Evolutionary conservation across 2,329 filamentous ascomycete genomes (phyloP).

Genomic region (Botrytis sinoallii): DNA sequence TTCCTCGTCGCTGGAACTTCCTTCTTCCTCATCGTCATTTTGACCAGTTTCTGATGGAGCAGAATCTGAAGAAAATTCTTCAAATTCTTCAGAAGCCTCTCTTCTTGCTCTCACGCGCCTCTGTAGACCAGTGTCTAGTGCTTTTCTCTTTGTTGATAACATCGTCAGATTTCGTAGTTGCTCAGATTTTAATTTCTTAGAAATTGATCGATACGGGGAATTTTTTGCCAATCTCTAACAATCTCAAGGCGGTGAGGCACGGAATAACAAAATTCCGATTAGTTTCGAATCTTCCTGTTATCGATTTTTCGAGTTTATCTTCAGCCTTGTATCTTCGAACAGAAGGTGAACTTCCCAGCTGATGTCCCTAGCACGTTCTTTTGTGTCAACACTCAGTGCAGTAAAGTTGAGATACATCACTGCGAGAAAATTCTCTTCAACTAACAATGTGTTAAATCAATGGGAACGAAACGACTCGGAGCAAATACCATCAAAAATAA

Average conservation of each 20-base stretch:
- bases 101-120: constrained; percentile 36
- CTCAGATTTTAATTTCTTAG: not conserved
- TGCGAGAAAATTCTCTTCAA: not conserved
- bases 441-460: not conserved
- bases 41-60: constrained; percentile 39
- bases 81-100: constrained; percentile 34
- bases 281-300: not conserved
- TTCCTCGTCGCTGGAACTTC: constrained; percentile 38
- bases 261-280: constrained; percentile 13
- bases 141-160: constrained; percentile 36
- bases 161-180: constrained; percentile 22
- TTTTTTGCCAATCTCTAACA: not conserved
- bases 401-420: not conserved
- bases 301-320: constrained; percentile 2
- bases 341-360: not conserved
- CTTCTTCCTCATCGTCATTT: constrained; percentile 39
- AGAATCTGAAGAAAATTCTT: constrained; percentile 35
- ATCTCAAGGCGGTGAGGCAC: not conserved
- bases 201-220: not conserved
- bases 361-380: constrained; percentile 6
- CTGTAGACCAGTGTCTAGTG: constrained; percentile 28
- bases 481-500: not conserved
- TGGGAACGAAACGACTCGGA: not conserved
- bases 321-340: not conserved
- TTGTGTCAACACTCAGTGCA: not conserved